A percentile compares a stretch with the other conserved stretches of the same genome.
Evolutionary conservation across 495 filamentous ascomycete species (phyloP).

Genomic region (Daldinia decipiens): DNA sequence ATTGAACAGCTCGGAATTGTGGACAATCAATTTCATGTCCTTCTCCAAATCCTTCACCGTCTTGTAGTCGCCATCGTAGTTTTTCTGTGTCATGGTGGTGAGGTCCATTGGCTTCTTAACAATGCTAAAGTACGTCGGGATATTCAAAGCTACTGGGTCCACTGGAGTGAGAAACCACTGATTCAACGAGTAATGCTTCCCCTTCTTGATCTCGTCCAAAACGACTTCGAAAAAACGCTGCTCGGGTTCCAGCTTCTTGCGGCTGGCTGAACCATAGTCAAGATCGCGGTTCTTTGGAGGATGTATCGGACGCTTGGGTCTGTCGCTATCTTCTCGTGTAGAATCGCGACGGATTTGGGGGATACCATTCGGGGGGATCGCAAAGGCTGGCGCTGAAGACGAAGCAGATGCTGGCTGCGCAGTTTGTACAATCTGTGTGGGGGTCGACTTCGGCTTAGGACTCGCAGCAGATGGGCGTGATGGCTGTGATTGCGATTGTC

Average conservation of each 20-base stretch:
- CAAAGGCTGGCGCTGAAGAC: conserved; percentile 71
- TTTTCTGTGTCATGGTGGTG: conserved; percentile 76
- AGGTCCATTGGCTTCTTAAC: conserved; percentile 98
- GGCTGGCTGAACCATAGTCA: conserved; percentile 82
- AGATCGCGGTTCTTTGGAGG: conserved; percentile 88
- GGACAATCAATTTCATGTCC: conserved; percentile 84
- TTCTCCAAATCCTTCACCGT: conserved; percentile 84
- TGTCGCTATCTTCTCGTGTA: conserved; percentile 73
- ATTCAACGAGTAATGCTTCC: conserved; percentile 71
- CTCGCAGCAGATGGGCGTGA: conserved; percentile 50
- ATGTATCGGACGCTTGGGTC: conserved; percentile 94
- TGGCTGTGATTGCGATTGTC: conserved; percentile 50
- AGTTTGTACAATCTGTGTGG: conserved; percentile 41
- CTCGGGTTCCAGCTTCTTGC: conserved; percentile 89
- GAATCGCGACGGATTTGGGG: conserved; percentile 93
- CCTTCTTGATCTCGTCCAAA: conserved; percentile 78
- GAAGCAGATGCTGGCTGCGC: conserved; percentile 41
- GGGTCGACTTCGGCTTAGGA: conserved; percentile 49
- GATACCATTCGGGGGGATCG: conserved; percentile 82
- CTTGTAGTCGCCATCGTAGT: conserved; percentile 82
- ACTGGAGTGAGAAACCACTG: conserved; percentile 82
- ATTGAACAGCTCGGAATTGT: conserved; percentile 94
- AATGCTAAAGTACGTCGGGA: conserved; percentile 90
- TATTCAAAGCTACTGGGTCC: conserved; percentile 93
- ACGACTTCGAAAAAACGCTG: conserved; percentile 89